Percentiles rank a stretch among this genome's conserved stretches.
Evolutionary conservation across 2,329 filamentous ascomycete species (phyloP).

Genomic region (Aspergillus japonicus): DNA sequence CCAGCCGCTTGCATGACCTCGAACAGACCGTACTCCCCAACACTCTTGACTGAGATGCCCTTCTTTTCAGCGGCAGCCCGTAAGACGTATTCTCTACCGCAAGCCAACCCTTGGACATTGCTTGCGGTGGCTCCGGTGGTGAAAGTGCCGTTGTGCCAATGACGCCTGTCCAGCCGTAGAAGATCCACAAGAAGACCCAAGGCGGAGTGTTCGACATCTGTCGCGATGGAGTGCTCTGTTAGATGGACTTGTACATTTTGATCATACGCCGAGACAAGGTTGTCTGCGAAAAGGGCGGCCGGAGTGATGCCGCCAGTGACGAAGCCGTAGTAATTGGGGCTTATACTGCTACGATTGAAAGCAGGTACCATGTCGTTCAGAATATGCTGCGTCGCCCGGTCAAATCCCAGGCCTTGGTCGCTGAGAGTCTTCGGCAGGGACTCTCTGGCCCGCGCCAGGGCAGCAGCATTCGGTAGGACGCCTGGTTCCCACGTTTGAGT

Average conservation of each 20-base stretch:
- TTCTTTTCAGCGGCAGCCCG: conserved; percentile 43
- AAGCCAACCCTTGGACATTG: conserved; percentile 65
- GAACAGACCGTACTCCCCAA: conserved; percentile 69
- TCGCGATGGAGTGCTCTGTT: conserved; percentile 70
- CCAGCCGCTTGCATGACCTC: conserved; percentile 64
- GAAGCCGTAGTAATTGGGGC: conserved; percentile 79
- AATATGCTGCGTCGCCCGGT: conserved; percentile 39
- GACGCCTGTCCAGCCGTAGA: conserved; percentile 55
- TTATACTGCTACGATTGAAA: conserved; percentile 65
- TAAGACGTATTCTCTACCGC: conserved; percentile 64
- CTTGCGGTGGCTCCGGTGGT: conserved; percentile 70
- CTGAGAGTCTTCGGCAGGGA: conserved; percentile 34
- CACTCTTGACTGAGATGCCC: conserved; percentile 39
- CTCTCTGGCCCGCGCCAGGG: conserved; percentile 31
- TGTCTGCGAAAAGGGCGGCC: conserved; percentile 77
- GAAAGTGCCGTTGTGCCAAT: conserved; percentile 74
- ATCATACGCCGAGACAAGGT: conserved; percentile 75
- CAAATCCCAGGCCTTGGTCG: conserved; percentile 30
- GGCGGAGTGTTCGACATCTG: conserved; percentile 72
- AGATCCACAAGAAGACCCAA: conserved; percentile 68
- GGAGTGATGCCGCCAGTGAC: conserved; percentile 80
- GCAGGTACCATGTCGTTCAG: conserved; percentile 49
- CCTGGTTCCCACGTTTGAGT: conserved; percentile 29
- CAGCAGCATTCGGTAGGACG: conserved; percentile 33
- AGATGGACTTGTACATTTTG: conserved; percentile 85